These are phyloP conservation scores for Arctostaphylos glauca DNA, from an alignment of 148 eudicot genomes.

Conservation along the genomic window DNA sequence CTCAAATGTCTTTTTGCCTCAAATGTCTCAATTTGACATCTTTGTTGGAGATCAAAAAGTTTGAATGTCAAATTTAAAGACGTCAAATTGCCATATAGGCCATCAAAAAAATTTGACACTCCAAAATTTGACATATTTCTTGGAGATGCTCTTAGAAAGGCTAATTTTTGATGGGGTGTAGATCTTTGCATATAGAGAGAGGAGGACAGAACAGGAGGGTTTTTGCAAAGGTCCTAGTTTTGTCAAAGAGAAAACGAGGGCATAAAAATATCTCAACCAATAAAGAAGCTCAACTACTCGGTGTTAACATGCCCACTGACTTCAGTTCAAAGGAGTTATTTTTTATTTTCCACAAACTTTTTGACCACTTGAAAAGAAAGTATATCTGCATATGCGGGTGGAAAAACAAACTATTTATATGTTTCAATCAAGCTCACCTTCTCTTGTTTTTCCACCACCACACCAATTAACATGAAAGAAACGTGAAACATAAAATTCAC, in stretches of 20 bases:
- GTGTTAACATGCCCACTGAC: too few relatives aligned
- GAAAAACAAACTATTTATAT: neutral
- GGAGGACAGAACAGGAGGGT: neutral
- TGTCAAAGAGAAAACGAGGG: neutral
- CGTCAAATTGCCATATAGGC: too few relatives aligned
- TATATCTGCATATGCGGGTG: neutral
- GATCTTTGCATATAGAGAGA: neutral
- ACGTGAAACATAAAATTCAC: neutral
- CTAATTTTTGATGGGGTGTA: neutral
- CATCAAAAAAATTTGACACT: too few relatives aligned
- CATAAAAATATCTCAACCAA: neutral
- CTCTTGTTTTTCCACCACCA: neutral
- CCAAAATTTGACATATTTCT: too few relatives aligned
- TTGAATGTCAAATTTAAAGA: too few relatives aligned
- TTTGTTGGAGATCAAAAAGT: too few relatives aligned
- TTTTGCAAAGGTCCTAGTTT: neutral
- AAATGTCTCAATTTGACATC: too few relatives aligned
- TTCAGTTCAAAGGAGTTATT: too few relatives aligned
- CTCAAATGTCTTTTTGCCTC: too few relatives aligned
- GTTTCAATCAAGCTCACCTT: neutral
- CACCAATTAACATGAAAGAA: neutral
- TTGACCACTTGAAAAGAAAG: neutral
- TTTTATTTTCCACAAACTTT: too few relatives aligned
- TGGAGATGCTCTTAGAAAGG: neutral
- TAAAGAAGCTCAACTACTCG: too few relatives aligned